Percentiles rank a stretch among this genome's conserved stretches.
Evolutionary conservation across 306 rosid genomes (phyloP).

Genomic region (Prunus padus): DNA sequence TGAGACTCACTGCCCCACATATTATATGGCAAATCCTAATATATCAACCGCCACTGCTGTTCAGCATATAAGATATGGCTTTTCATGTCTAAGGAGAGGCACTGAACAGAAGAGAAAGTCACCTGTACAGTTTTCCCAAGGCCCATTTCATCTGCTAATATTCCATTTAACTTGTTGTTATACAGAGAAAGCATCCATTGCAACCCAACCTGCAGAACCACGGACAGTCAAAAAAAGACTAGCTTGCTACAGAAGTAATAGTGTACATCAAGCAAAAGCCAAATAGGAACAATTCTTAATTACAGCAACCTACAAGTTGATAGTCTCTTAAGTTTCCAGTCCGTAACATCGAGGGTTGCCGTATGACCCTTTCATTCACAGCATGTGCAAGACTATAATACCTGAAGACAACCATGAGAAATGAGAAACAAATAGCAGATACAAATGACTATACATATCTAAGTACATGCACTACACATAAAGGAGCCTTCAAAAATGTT

Average conservation of each 20-base stretch:
- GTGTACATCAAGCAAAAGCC: background rate
- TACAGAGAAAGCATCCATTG: slow-evolving; percentile 99
- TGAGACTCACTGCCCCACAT: slow-evolving; percentile 13
- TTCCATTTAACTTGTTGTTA: slow-evolving; percentile 97
- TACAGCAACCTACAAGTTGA: slow-evolving; percentile 76
- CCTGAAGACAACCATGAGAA: slow-evolving; percentile 45
- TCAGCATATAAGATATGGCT: background rate
- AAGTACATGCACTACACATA: slow-evolving; percentile 8
- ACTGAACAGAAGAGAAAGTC: slow-evolving; percentile 23
- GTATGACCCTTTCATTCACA: slow-evolving; percentile 76
- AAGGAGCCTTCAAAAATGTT: background rate
- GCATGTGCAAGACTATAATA: slow-evolving; percentile 97
- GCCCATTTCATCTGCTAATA: slow-evolving; percentile 99
- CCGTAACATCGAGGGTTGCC: slow-evolving; percentile 94
- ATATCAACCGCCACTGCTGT: slow-evolving; percentile 3
- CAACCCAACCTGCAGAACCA: slow-evolving; percentile 75
- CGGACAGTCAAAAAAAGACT: slow-evolving; percentile 12
- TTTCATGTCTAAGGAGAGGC: background rate
- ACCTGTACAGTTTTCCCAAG: slow-evolving; percentile 99
- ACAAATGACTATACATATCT: slow-evolving; percentile 1
- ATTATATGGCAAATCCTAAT: slow-evolving; percentile 18
- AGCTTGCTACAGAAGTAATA: slow-evolving; percentile 1
- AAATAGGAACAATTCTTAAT: slow-evolving; percentile 23
- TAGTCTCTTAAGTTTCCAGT: slow-evolving; percentile 95
- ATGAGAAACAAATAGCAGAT: slow-evolving; percentile 18